Percentiles rank a stretch among this genome's conserved stretches.
Evolutionary conservation across 2,329 filamentous ascomycete genomes (phyloP).

Genomic region (Verticillium isaacii): DNA sequence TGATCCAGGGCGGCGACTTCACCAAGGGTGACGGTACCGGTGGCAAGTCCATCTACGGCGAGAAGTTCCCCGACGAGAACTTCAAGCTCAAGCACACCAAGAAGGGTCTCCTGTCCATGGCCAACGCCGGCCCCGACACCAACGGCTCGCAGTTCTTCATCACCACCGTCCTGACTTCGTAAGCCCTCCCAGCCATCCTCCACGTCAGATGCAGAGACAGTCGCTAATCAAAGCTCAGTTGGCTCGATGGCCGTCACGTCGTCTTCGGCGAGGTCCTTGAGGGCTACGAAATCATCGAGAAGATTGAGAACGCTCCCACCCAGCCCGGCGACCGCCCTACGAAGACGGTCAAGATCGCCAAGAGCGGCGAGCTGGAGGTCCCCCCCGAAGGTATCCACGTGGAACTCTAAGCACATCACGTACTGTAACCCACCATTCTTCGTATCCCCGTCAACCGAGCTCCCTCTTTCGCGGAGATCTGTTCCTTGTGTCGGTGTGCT

Average conservation of each 20-base stretch:
- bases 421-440: constrained; percentile 11
- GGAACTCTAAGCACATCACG: constrained; percentile 63
- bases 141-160: constrained; percentile 92
- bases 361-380: constrained; percentile 79
- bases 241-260: constrained; percentile 81
- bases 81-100: constrained; percentile 93
- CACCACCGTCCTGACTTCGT: constrained; percentile 75
- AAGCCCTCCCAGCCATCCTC: constrained; percentile 25
- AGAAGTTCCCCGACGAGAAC: constrained; percentile 85
- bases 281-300: constrained; percentile 74
- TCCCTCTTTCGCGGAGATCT: not conserved
- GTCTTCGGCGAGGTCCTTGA: constrained; percentile 87
- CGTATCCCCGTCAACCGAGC: not conserved
- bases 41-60: constrained; percentile 84
- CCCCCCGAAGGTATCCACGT: constrained; percentile 89
- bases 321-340: constrained; percentile 62
- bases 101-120: constrained; percentile 80
- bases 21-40: constrained; percentile 77
- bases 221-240: constrained; percentile 37
- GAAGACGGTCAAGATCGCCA: constrained; percentile 68
- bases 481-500: constrained; percentile 20
- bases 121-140: constrained; percentile 79
- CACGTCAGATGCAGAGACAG: not conserved
- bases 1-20: constrained; percentile 91
- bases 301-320: constrained; percentile 71